Percentiles rank a stretch among this genome's conserved stretches.
phyloP scores from a whole-genome alignment of 192 early-diverging fungal genomes.

The Dissophora globulifera region DNA sequence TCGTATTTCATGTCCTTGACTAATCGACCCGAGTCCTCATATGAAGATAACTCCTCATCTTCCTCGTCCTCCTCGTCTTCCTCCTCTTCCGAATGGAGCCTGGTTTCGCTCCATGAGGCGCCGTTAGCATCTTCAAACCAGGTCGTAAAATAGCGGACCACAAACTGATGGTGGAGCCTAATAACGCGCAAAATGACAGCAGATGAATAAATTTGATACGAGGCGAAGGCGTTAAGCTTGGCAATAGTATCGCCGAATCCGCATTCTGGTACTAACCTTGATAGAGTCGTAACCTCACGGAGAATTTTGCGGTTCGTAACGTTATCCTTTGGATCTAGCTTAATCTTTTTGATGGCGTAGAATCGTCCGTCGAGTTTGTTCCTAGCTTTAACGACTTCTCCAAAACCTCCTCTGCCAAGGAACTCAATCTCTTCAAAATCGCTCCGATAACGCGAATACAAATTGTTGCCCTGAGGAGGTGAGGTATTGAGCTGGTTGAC shows the following conservation, averaged over 20 bases:
- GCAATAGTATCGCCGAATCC: neutral
- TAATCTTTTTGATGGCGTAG: constrained; percentile 95
- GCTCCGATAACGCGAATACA: constrained; percentile 73
- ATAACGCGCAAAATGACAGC: neutral
- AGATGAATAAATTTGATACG: neutral
- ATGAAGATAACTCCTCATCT: constrained; percentile 11
- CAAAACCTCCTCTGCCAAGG: constrained; percentile 87
- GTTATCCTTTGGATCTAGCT: constrained; percentile 79
- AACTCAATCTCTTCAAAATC: constrained; percentile 87
- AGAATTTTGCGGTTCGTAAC: constrained; percentile 86
- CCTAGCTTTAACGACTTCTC: constrained; percentile 93
- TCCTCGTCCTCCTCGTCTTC: constrained; percentile 31
- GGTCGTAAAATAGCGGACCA: constrained; percentile 89
- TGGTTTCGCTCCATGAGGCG: constrained; percentile 19
- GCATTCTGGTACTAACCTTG: constrained; percentile 54
- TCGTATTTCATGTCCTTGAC: constrained; percentile 55
- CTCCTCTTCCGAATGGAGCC: constrained; percentile 45
- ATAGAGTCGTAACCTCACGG: constrained; percentile 91
- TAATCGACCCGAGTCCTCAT: constrained; percentile 10
- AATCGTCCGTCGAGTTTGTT: constrained; percentile 84
- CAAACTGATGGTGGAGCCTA: constrained; percentile 86
- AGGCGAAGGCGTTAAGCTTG: neutral
- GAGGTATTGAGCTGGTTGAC: constrained; percentile 46
- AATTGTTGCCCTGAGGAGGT: constrained; percentile 26
- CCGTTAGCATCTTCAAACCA: constrained; percentile 84